Conservation (phyloP, 441 rosid species). For the Melastoma candidum region DNA sequence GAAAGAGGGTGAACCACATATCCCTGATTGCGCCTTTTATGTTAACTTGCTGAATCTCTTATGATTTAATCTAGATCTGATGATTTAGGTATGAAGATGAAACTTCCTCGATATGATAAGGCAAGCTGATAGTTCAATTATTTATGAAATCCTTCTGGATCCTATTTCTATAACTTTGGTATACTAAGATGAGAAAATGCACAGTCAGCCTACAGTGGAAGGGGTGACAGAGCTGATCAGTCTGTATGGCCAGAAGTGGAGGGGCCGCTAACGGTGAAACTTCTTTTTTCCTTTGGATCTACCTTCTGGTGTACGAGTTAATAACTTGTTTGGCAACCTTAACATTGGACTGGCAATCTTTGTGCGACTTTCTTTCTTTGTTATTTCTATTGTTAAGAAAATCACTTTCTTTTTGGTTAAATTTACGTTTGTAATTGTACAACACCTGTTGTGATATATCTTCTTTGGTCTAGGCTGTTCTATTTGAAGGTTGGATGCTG, state of each 20-base stretch:
- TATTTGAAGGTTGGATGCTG: slow-evolving; percentile 99
- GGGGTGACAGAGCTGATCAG: slow-evolving; percentile 87
- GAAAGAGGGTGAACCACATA: slow-evolving; percentile 48
- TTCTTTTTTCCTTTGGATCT: slow-evolving; percentile 7
- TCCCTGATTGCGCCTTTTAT: background rate
- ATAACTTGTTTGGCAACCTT: too few relatives aligned
- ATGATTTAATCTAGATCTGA: slow-evolving; percentile 14
- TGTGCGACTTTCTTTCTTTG: too few relatives aligned
- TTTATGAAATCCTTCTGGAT: slow-evolving; percentile 3
- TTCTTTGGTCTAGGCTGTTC: slow-evolving; percentile 40
- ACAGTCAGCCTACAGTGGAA: slow-evolving; percentile 85
- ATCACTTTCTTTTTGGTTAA: too few relatives aligned
- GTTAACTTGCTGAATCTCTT: slow-evolving; percentile 1
- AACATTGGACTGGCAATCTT: too few relatives aligned
- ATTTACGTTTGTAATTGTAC: too few relatives aligned
- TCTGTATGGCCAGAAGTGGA: slow-evolving; percentile 82
- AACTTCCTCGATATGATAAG: slow-evolving; percentile 85
- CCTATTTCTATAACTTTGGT: too few relatives aligned
- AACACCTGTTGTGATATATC: background rate
- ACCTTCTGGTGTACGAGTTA: too few relatives aligned
- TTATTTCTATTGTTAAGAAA: too few relatives aligned
- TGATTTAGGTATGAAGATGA: slow-evolving; percentile 75
- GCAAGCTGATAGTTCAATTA: slow-evolving; percentile 26
- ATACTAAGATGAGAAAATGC: slow-evolving; percentile 1
- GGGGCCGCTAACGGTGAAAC: slow-evolving; percentile 73